phyloP scores from a whole-genome alignment of 164 flowering plant species.

The Saururus chinensis region DNA sequence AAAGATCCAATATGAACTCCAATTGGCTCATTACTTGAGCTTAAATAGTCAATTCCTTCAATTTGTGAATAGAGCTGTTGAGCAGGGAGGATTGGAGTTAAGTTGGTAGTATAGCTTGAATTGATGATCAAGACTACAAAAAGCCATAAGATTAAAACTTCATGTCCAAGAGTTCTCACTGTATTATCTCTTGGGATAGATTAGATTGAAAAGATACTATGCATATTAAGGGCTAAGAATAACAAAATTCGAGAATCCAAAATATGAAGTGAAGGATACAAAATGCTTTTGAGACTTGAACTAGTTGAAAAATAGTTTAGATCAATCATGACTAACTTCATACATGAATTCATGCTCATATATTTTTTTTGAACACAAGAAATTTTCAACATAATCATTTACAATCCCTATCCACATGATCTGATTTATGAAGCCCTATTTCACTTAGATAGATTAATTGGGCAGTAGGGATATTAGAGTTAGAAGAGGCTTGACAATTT shows the following conservation, averaged over 20 bases:
- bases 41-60: slow-evolving; percentile 66
- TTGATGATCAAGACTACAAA: slow-evolving; percentile 86
- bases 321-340: too few species aligned
- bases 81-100: slow-evolving; percentile 91
- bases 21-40: slow-evolving; percentile 48
- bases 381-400: too few species aligned
- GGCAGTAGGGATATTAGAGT: too few species aligned
- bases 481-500: too few species aligned
- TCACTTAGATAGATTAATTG: too few species aligned
- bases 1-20: slow-evolving; percentile 88
- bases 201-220: background rate
- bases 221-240: background rate
- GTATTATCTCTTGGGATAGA: slow-evolving; percentile 67
- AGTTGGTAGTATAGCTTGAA: slow-evolving; percentile 94
- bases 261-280: too few species aligned
- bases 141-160: slow-evolving; percentile 79
- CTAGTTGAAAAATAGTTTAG: too few species aligned
- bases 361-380: too few species aligned
- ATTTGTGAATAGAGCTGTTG: slow-evolving; percentile 71
- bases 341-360: too few species aligned
- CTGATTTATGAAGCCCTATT: too few species aligned
- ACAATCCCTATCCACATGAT: too few species aligned
- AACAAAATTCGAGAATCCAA: too few species aligned
- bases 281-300: background rate
- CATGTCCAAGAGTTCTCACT: slow-evolving; percentile 68